A percentile compares a stretch with the other conserved stretches of the same genome.
These are phyloP conservation scores for Fusarium redolens DNA, from an alignment of 2,329 filamentous ascomycete genomes.

Conservation along the genomic window DNA sequence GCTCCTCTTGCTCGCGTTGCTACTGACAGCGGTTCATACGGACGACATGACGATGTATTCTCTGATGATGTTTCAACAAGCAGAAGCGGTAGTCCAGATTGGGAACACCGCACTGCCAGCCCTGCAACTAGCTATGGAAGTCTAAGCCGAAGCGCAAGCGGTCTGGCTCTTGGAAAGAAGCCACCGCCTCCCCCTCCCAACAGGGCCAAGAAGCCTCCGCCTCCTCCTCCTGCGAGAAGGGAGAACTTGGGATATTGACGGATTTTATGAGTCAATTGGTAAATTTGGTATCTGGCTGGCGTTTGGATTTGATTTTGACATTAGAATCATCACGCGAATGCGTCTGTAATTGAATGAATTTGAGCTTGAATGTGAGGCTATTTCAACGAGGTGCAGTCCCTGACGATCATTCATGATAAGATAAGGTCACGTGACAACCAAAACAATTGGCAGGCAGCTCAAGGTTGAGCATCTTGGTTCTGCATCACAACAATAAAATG, in stretches of 20 bases:
- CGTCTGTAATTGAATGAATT: slow-evolving; percentile 34
- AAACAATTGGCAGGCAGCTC: not conserved
- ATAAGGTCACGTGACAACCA: slow-evolving; percentile 25
- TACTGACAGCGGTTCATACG: slow-evolving; percentile 49
- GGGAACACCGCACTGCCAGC: slow-evolving; percentile 61
- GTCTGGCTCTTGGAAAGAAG: slow-evolving; percentile 59
- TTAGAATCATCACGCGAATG: slow-evolving; percentile 34
- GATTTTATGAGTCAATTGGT: slow-evolving; percentile 3
- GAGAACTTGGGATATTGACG: slow-evolving; percentile 46
- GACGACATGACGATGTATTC: slow-evolving; percentile 56
- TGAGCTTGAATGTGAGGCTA: not conserved
- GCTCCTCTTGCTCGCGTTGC: slow-evolving; percentile 58
- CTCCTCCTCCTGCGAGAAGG: slow-evolving; percentile 49
- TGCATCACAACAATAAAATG: slow-evolving; percentile 60
- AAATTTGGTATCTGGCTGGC: slow-evolving; percentile 19
- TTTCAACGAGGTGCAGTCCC: not conserved
- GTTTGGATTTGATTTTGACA: slow-evolving; percentile 32
- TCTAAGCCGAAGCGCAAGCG: slow-evolving; percentile 58
- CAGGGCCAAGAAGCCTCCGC: slow-evolving; percentile 56
- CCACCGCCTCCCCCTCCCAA: slow-evolving; percentile 64
- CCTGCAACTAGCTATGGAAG: slow-evolving; percentile 68
- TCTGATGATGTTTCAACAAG: slow-evolving; percentile 64
- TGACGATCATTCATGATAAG: slow-evolving; percentile 5
- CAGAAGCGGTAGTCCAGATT: slow-evolving; percentile 64
- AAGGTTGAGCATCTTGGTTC: slow-evolving; percentile 3